These are phyloP conservation scores for Dipteronia dyeriana DNA, from an alignment of 345 rosid genomes.

Conservation along the genomic window DNA sequence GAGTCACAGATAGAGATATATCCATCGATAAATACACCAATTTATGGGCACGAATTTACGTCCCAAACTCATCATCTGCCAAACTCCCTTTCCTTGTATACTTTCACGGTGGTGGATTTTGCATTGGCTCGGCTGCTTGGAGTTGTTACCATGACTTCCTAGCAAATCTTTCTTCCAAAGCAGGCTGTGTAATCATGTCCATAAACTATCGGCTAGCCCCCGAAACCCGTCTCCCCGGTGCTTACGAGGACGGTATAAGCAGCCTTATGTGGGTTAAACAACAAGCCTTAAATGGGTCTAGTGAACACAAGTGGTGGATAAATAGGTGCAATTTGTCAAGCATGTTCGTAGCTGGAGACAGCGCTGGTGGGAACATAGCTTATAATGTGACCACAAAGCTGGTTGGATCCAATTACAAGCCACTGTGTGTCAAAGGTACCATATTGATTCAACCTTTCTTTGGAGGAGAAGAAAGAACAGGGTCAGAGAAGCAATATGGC, in stretches of 20 bases:
- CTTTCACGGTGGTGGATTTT: slow-evolving; percentile 81
- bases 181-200: slow-evolving; percentile 49
- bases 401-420: slow-evolving; percentile 23
- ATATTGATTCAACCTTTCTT: slow-evolving; percentile 71
- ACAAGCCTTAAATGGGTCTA: slow-evolving; percentile 29
- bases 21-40: slow-evolving; percentile 43
- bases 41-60: slow-evolving; percentile 55
- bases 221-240: slow-evolving; percentile 63
- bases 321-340: slow-evolving; percentile 44
- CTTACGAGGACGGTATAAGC: slow-evolving; percentile 63
- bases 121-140: slow-evolving; percentile 71
- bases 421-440: slow-evolving; percentile 44
- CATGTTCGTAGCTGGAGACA: slow-evolving; percentile 69
- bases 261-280: slow-evolving; percentile 59
- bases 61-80: slow-evolving; percentile 33
- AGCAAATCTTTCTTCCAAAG: slow-evolving; percentile 44
- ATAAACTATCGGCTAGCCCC: slow-evolving; percentile 65
- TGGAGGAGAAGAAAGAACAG: slow-evolving; percentile 60
- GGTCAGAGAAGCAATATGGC: slow-evolving; percentile 49
- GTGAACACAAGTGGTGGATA: slow-evolving; percentile 52
- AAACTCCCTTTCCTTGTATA: slow-evolving; percentile 62
- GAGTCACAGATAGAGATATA: slow-evolving; percentile 45
- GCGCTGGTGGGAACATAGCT: slow-evolving; percentile 76
- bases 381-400: slow-evolving; percentile 45
- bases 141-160: slow-evolving; percentile 66